Evolutionary conservation across 2,329 filamentous ascomycete species (phyloP), one percentile per base, ranked within the genome.

Genomic region (Pyrenochaeta sp.): DNA sequence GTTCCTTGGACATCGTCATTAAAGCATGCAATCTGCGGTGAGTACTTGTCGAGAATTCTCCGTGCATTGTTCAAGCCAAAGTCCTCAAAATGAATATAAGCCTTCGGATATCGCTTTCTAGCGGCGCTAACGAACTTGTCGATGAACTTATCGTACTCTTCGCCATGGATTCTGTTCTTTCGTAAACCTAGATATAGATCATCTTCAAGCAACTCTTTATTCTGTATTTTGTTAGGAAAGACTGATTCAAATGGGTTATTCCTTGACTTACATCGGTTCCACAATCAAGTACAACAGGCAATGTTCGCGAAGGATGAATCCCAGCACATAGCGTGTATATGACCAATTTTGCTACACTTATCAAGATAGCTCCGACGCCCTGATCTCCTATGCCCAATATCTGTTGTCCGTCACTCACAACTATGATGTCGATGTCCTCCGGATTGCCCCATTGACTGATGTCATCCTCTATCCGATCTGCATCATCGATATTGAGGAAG

Each of bases 1-100:
- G 92, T 96, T 1, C 92, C 92, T 73, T 96, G 92, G 0, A 96
- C 87, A 71, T 96, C 92, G 53, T 96, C 92, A 67, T 96, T 96
- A 81, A 97, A 96, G 73, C 91, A 96, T 0, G 92, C 83, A 7
- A 94, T 88, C 44, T 89, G 69, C 0, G 87, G 82, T 1, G 88
- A 85, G 66, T 95, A 96, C 31, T 82, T 84, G 54, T 96, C 90
- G 0, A 96, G 81, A 2, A 96, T 84, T 3, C 90, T 84, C 27
- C 90, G 82, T 0, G 91, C 90, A 66, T 96, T 96, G 1, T 75
- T 75, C 0, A 96, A 77, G 0, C 91, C 92, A 77, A 96, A 96
- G 68, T 96, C 92, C 67, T 96, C 91, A 69, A 96, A 96, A 68
- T 96, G 92, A 17, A 96, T 88, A 64, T 93, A 94, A 0, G 92